These are phyloP conservation scores for Neurospora sublineolata DNA, from an alignment of 495 filamentous ascomycete genomes.

Conservation along the genomic window DNA sequence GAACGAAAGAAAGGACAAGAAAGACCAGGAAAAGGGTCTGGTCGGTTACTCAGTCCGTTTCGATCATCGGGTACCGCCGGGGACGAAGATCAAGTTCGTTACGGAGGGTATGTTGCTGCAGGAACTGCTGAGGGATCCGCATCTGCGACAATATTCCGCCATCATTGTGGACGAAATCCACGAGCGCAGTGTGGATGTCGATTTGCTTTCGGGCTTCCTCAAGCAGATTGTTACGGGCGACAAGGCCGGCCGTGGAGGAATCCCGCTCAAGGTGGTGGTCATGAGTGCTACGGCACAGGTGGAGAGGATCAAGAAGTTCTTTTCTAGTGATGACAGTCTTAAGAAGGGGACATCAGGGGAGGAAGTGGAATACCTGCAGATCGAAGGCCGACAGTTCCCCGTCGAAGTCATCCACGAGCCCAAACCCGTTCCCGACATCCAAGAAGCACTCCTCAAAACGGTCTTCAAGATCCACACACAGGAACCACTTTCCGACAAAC, in stretches of 20 bases:
- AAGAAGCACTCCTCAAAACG: slow-evolving; percentile 66
- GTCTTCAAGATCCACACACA: slow-evolving; percentile 85
- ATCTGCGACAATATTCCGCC: slow-evolving; percentile 72
- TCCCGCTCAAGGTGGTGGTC: slow-evolving; percentile 75
- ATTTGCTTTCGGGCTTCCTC: slow-evolving; percentile 79
- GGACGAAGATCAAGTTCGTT: slow-evolving; percentile 77
- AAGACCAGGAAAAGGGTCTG: slow-evolving; percentile 43
- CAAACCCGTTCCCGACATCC: slow-evolving; percentile 69
- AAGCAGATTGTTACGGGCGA: slow-evolving; percentile 55
- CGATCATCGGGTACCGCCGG: slow-evolving; percentile 62
- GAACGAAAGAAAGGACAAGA: slow-evolving; percentile 23
- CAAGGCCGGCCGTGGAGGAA: slow-evolving; percentile 49
- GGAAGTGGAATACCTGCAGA: slow-evolving; percentile 46
- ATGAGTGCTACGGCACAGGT: slow-evolving; percentile 97
- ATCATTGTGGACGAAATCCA: slow-evolving; percentile 95
- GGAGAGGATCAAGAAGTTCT: slow-evolving; percentile 64
- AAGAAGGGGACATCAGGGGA: background rate
- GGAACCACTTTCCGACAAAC: slow-evolving; percentile 69
- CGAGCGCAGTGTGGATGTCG: slow-evolving; percentile 92
- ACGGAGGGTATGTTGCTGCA: slow-evolving; percentile 96
- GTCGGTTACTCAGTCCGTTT: slow-evolving; percentile 95
- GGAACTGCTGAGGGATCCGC: slow-evolving; percentile 81
- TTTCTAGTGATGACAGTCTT: slow-evolving; percentile 27
- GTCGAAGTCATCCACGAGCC: slow-evolving; percentile 70
- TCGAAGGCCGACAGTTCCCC: slow-evolving; percentile 80